Evolutionary conservation across 129 eudicot genomes (phyloP).

Genomic region (Heracleum sosnowskyi): DNA sequence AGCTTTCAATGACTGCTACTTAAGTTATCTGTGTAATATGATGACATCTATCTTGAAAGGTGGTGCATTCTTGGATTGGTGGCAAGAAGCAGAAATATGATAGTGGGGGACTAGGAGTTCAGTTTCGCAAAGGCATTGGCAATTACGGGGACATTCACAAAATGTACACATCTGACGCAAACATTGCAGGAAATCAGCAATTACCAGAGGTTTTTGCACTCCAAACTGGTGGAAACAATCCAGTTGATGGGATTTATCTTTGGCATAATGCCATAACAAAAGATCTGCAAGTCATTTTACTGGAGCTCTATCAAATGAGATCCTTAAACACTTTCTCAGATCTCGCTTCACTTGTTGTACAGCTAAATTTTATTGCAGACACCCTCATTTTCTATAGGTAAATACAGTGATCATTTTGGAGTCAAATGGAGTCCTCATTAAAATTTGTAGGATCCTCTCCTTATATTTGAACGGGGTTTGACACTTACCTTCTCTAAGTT

Average conservation of each 20-base stretch:
- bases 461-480: background rate
- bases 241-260: slow-evolving; percentile 40
- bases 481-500: background rate
- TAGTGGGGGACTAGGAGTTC: slow-evolving; percentile 40
- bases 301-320: slow-evolving; percentile 46
- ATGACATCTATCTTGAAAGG: slow-evolving; percentile 40
- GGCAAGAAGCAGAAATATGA: slow-evolving; percentile 13
- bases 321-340: slow-evolving; percentile 36
- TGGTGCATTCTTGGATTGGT: slow-evolving; percentile 66
- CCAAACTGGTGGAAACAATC: slow-evolving; percentile 25
- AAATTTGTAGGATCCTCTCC: background rate
- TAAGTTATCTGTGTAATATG: slow-evolving; percentile 13
- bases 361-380: slow-evolving; percentile 62
- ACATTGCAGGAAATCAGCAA: slow-evolving; percentile 21
- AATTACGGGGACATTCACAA: slow-evolving; percentile 38
- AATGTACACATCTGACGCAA: slow-evolving; percentile 24
- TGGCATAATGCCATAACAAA: slow-evolving; percentile 70
- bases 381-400: slow-evolving; percentile 81
- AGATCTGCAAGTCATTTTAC: slow-evolving; percentile 37
- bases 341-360: slow-evolving; percentile 47
- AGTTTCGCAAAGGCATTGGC: slow-evolving; percentile 33
- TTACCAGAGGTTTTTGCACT: slow-evolving; percentile 18
- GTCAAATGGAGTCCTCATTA: background rate
- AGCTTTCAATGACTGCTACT: background rate
- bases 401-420: background rate